Base-by-base conservation (phyloP, 805 yeast genomes). In the Pichia occidentalis region DNA sequence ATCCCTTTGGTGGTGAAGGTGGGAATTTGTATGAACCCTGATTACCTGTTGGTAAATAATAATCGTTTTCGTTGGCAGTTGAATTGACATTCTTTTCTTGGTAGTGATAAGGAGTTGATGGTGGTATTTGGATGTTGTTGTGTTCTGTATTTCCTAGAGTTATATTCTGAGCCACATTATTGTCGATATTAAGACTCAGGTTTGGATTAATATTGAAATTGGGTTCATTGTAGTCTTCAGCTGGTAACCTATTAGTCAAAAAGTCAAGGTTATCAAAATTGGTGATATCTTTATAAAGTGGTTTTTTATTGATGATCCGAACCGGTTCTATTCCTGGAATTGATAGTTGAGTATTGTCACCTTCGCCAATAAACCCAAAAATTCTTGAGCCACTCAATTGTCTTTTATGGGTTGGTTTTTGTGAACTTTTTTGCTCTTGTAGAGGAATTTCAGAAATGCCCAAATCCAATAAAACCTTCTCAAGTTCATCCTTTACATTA, bases 341-440 rank as follows among this genome's bases (percentile, higher is more conserved):
- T 3, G 84, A 75, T 25, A 82, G 56, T 32, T 76, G 80, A 11
- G 56, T 50, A 41, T 74, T 72, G 42, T 70, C 69, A 54, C 82
- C 88, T 0, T 45, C 32, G 32, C 75, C 77, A 7, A 68, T 62
- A 47, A 72, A 82, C 0, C 94, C 94, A 57, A 83, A 83, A 20
- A 83, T 82, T 2, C 84, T 90, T 4, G 90, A 80, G 11, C 94
- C 94, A 62, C 87, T 80, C 14, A 73, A 66, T 41, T 76, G 75
- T 46, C 85, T 71, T 37, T 70, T 59, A 53, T 82, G 90, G 18
- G 57, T 54, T 40, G 47, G 52, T 21, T 12, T 29, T 24, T 19
- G 42, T 24, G 42, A 43, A n/a, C 26, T 32, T 16, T 29, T 16
- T 34, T n/a, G 24, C 4, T 13, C 11, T 9, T 23, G 17, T 13